phyloP scores from a whole-genome alignment of 2,329 filamentous ascomycete genomes.

The Phyllosticta citriasiana region DNA sequence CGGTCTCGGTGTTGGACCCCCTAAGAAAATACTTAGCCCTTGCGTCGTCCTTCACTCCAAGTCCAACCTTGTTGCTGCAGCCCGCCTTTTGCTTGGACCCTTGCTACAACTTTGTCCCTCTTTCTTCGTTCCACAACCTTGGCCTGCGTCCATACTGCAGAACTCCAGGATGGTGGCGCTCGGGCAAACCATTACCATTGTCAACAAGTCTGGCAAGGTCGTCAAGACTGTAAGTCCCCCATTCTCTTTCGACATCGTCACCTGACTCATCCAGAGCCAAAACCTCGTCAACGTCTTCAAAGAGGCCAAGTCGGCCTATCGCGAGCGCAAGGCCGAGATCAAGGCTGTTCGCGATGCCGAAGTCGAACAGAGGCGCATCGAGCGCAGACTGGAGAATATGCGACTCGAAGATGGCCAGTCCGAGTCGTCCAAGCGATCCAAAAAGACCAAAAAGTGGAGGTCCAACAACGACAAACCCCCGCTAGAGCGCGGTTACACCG shows the following conservation, averaged over 20 bases:
- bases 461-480: constrained; percentile 23
- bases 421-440: constrained; percentile 16
- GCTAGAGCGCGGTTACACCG: constrained; percentile 35
- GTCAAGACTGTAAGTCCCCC: constrained; percentile 64
- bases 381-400: constrained; percentile 46
- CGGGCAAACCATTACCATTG: constrained; percentile 73
- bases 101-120: not conserved
- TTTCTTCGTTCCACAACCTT: constrained; percentile 9
- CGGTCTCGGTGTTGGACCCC: not conserved
- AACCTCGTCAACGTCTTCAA: constrained; percentile 85
- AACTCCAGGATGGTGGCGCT: constrained; percentile 18
- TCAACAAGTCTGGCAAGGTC: constrained; percentile 85
- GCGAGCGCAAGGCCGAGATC: constrained; percentile 76
- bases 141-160: constrained; percentile 7
- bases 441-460: constrained; percentile 13
- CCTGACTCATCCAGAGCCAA: constrained; percentile 56
- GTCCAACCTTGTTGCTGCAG: constrained; percentile 7
- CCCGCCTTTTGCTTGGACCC: not conserved
- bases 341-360: constrained; percentile 57
- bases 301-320: constrained; percentile 80
- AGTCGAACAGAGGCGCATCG: constrained; percentile 47
- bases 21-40: not conserved
- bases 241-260: constrained; percentile 6
- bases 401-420: constrained; percentile 26
- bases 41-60: not conserved